These are phyloP conservation scores for Sugiyamaella boreocaroliniensis DNA, from an alignment of 805 yeast species.

Conservation along the genomic window DNA sequence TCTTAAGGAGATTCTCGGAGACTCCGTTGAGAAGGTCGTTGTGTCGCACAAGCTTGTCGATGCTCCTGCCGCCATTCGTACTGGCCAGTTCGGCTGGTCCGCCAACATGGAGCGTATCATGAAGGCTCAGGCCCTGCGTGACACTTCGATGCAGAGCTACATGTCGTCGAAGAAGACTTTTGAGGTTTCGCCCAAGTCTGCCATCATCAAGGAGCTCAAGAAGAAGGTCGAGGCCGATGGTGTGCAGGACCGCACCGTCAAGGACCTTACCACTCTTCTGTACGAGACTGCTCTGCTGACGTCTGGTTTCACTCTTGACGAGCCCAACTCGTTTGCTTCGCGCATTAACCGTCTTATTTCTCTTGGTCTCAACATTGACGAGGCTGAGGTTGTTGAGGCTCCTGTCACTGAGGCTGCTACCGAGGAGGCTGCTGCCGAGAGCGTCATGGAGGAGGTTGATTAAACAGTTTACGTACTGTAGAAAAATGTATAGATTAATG, in stretches of 20 bases:
- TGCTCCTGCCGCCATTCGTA: constrained; percentile 99
- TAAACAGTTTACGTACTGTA: constrained; percentile 34
- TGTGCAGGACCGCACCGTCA: constrained; percentile 96
- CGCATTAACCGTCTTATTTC: constrained; percentile 98
- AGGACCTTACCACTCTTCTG: constrained; percentile 91
- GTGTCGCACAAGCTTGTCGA: constrained; percentile 95
- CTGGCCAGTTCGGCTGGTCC: constrained; percentile 99
- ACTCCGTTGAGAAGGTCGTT: constrained; percentile 98
- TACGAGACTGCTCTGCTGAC: constrained; percentile 97
- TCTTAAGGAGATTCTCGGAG: constrained; percentile 95
- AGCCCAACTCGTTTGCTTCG: constrained; percentile 94
- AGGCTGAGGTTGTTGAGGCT: constrained; percentile 35
- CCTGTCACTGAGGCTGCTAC: constrained; percentile 36
- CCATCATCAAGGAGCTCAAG: constrained; percentile 92
- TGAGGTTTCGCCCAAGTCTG: constrained; percentile 95
- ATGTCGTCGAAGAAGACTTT: constrained; percentile 99
- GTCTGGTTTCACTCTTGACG: constrained; percentile 98
- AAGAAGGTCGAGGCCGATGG: constrained; percentile 95
- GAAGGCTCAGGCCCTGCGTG: constrained; percentile 99
- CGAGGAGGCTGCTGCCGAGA: constrained; percentile 72
- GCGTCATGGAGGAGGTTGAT: constrained; percentile 99
- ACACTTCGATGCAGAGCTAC: constrained; percentile 97
- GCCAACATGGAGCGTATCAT: constrained; percentile 99
- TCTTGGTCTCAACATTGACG: constrained; percentile 94
- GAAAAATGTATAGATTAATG: constrained; percentile 1